Conservation (phyloP, 192 early-diverging fungal genomes). For the Coemansia guatemalensis region DNA sequence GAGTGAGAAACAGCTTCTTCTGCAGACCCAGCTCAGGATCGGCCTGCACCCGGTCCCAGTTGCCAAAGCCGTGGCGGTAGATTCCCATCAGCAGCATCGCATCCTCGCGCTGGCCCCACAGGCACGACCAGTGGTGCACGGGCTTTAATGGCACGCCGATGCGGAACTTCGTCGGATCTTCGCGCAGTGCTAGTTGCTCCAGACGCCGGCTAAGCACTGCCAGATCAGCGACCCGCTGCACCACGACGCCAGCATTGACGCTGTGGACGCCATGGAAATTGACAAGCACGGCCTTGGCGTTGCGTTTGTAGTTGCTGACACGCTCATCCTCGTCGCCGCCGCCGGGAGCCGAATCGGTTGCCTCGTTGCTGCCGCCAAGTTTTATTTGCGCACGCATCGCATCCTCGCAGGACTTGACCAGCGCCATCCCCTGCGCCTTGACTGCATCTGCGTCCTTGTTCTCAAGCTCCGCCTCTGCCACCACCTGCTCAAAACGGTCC, state of each 20-base stretch:
- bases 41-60: slow-evolving; percentile 82
- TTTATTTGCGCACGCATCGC: slow-evolving; percentile 55
- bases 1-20: slow-evolving; percentile 81
- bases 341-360: slow-evolving; percentile 19
- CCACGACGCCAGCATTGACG: slow-evolving; percentile 82
- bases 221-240: slow-evolving; percentile 76
- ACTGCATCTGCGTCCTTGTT: slow-evolving; percentile 61
- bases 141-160: slow-evolving; percentile 77
- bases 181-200: slow-evolving; percentile 40
- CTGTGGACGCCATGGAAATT: slow-evolving; percentile 76
- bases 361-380: slow-evolving; percentile 22
- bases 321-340: slow-evolving; percentile 48
- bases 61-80: slow-evolving; percentile 90
- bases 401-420: slow-evolving; percentile 58
- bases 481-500: slow-evolving; percentile 78
- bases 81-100: slow-evolving; percentile 95
- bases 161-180: slow-evolving; percentile 72
- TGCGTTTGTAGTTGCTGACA: slow-evolving; percentile 48
- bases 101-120: slow-evolving; percentile 92
- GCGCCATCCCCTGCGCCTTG: slow-evolving; percentile 37
- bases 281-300: slow-evolving; percentile 73
- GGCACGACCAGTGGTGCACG: slow-evolving; percentile 79
- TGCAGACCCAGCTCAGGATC: slow-evolving; percentile 77
- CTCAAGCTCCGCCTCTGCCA: slow-evolving; percentile 76
- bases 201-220: slow-evolving; percentile 64